Evolutionary conservation across 148 eudicot genomes (phyloP).

Genomic region (Fagopyrum esculentum): DNA sequence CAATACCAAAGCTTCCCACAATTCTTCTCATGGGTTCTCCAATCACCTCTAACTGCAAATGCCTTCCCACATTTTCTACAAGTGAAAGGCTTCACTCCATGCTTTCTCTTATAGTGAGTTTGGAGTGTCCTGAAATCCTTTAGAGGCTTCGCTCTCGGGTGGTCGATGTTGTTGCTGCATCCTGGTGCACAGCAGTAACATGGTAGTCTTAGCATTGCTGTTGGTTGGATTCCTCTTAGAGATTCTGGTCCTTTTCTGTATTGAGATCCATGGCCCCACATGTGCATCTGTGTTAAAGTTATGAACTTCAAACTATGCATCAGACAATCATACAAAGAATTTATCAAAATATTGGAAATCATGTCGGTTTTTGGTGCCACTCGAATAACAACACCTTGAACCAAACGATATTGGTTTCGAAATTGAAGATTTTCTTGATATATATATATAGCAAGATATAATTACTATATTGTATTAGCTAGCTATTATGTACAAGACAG

Average conservation of each 20-base stretch:
- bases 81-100: slow-evolving; percentile 66
- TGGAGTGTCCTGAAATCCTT: slow-evolving; percentile 80
- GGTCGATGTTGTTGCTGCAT: slow-evolving; percentile 77
- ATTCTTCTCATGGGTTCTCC: slow-evolving; percentile 84
- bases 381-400: too few species aligned
- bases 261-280: slow-evolving; percentile 94
- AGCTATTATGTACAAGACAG: too few species aligned
- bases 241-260: slow-evolving; percentile 78
- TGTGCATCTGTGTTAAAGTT: slow-evolving; percentile 46
- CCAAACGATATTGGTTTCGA: too few species aligned
- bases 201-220: slow-evolving; percentile 77
- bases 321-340: too few species aligned
- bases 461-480: too few species aligned
- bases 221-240: slow-evolving; percentile 68
- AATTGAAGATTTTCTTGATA: too few species aligned
- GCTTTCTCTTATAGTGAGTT: slow-evolving; percentile 78
- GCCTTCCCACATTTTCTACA: slow-evolving; percentile 77
- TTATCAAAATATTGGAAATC: too few species aligned
- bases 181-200: slow-evolving; percentile 77
- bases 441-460: too few species aligned
- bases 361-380: too few species aligned
- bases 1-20: slow-evolving; percentile 87
- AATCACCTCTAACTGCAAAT: slow-evolving; percentile 74
- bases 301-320: too few species aligned
- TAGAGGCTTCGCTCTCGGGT: slow-evolving; percentile 68